Percentiles rank a stretch among this genome's conserved stretches.
Conservation (phyloP, 2,329 filamentous ascomycete species). For the Zelopaecilomyces penicillatus region DNA sequence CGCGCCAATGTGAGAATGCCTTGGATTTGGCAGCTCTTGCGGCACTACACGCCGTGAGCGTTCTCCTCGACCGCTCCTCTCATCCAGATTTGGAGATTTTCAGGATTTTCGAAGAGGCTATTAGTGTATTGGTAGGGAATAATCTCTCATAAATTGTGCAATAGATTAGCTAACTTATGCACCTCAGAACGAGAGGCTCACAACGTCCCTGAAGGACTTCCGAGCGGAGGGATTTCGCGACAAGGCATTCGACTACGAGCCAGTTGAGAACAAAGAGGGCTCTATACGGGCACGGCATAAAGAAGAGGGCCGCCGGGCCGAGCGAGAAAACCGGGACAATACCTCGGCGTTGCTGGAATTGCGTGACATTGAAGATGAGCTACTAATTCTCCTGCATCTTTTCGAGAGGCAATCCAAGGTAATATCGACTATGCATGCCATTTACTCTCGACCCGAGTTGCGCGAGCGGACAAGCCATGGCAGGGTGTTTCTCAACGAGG, state of each 20-base stretch:
- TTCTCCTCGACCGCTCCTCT: conserved; percentile 50
- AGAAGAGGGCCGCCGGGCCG: conserved; percentile 35
- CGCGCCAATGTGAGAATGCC: conserved; percentile 52
- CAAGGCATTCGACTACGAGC: conserved; percentile 31
- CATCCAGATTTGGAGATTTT: conserved; percentile 56
- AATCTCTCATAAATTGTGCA: too few relatives aligned
- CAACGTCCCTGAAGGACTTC: conserved; percentile 53
- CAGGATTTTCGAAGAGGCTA: conserved; percentile 57
- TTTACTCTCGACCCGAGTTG: conserved; percentile 34
- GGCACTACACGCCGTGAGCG: conserved; percentile 52
- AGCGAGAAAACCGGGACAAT: conserved; percentile 53
- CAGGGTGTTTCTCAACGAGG: conserved; percentile 42
- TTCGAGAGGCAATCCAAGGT: conserved; percentile 49
- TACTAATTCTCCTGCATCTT: conserved; percentile 46
- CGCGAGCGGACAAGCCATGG: conserved; percentile 36
- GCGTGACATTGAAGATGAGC: conserved; percentile 56
- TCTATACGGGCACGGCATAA: conserved; percentile 31
- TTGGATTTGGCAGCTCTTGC: conserved; percentile 55
- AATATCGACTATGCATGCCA: conserved; percentile 38
- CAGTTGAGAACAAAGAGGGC: conserved; percentile 31
- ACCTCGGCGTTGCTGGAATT: conserved; percentile 55
- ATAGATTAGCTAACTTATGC: background rate
- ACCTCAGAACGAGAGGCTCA: conserved; percentile 51
- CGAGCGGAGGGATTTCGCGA: conserved; percentile 48
- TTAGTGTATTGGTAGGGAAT: conserved; percentile 47